Conservation (phyloP, 192 early-diverging fungal genomes). For the Entophlyctis helioformis region DNA sequence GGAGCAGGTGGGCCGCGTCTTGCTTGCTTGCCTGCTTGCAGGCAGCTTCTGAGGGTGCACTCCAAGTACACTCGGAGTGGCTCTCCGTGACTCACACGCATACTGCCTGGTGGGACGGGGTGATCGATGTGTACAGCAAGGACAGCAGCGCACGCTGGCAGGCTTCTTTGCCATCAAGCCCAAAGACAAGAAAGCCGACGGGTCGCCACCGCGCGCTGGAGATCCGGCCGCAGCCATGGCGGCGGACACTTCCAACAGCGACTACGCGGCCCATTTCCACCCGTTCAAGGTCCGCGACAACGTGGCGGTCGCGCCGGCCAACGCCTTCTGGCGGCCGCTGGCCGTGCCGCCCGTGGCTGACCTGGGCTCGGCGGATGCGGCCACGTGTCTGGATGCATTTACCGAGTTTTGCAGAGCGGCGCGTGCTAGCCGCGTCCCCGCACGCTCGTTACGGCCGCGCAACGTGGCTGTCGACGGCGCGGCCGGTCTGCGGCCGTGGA, state of each 20-base stretch:
- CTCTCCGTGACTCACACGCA: no score
- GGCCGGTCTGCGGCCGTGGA: constrained; percentile 18
- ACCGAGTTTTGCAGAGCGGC: not conserved
- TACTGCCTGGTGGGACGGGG: no score
- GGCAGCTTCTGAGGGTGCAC: constrained; percentile 13
- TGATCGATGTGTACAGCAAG: constrained; percentile 21
- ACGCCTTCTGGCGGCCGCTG: constrained; percentile 14
- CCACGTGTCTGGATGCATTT: not conserved
- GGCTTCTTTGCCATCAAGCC: constrained; percentile 10
- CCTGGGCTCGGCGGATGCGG: not conserved
- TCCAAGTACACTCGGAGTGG: constrained; percentile 20
- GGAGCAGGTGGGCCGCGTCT: constrained; percentile 3
- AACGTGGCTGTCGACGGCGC: not conserved
- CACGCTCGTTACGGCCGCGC: not conserved
- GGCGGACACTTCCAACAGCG: not conserved
- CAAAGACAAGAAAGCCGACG: constrained; percentile 12
- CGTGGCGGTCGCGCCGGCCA: constrained; percentile 25
- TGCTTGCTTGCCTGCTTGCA: not conserved
- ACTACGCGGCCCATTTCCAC: constrained; percentile 32
- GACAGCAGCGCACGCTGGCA: constrained; percentile 2
- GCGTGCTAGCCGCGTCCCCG: not conserved
- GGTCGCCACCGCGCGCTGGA: not conserved
- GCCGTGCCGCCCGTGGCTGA: not conserved
- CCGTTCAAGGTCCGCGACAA: constrained; percentile 48
- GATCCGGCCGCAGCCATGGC: constrained; percentile 4